Evolutionary conservation across 2,329 filamentous ascomycete species (phyloP).

Genomic region (Paracoccidioides brasiliensis): DNA sequence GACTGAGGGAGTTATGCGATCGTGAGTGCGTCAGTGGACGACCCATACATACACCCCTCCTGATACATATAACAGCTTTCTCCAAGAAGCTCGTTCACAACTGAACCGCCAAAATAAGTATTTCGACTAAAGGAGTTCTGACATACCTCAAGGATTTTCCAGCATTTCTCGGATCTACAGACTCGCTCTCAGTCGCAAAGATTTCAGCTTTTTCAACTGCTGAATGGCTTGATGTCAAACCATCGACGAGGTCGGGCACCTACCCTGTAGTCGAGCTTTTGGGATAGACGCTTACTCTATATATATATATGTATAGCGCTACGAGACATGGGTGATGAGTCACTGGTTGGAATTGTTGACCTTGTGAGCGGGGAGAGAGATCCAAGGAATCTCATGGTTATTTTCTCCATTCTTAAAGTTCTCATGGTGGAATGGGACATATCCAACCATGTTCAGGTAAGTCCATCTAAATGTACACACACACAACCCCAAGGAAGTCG

Average conservation of each 20-base stretch:
- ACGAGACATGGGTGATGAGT: constrained; percentile 44
- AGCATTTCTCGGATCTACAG: constrained; percentile 44
- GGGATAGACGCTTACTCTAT: background rate
- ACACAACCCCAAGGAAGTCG: background rate
- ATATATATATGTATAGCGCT: constrained; percentile 28
- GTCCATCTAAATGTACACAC: background rate
- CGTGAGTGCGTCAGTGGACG: constrained; percentile 27
- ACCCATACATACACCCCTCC: background rate
- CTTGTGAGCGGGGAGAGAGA: constrained; percentile 58
- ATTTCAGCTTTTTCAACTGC: constrained; percentile 48
- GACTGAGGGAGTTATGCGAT: constrained; percentile 40
- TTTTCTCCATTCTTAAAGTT: constrained; percentile 54
- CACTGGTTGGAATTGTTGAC: constrained; percentile 48
- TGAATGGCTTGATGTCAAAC: constrained; percentile 49
- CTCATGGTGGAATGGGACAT: constrained; percentile 58
- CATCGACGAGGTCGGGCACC: constrained; percentile 40
- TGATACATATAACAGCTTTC: background rate
- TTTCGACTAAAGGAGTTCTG: background rate
- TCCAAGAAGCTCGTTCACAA: background rate
- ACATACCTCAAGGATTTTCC: constrained; percentile 30
- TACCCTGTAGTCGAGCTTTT: background rate
- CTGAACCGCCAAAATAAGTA: background rate
- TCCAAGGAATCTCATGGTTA: constrained; percentile 55
- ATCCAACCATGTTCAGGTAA: constrained; percentile 44
- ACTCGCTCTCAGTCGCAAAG: constrained; percentile 51